Base-by-base conservation (phyloP, 2,329 filamentous ascomycete genomes). In the Zarea fungicola region DNA sequence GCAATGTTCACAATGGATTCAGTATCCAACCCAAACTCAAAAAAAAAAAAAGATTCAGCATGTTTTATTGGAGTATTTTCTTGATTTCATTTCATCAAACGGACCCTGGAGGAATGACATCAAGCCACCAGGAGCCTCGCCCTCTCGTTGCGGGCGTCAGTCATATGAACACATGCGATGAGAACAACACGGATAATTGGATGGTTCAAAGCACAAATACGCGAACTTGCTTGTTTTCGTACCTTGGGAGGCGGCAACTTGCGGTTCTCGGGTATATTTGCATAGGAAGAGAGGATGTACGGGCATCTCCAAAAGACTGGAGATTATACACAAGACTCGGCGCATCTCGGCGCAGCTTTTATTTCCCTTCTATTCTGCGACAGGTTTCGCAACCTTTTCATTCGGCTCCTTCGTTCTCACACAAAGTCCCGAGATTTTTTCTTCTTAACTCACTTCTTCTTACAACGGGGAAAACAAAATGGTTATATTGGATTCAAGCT, bases 141-240 rank as follows among this genome's bases (percentile, higher is more conserved):
- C n/a, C 19, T 32, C 28, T 9, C 9, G 21, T 11, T 14, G 29
- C 11, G 16, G 34, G 34, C 18, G 21, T 16, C n/a, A n/a, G n/a
- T n/a, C 32, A 28, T 36, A 18, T 39, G 13, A 28, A 13, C 13
- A 16, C 34, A 29, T 3, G 34, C 43, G 18, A 37, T 14, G 43
- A 23, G 43, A 21, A 37, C 43, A 44, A 25, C 22, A 22, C 21
- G 42, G 42, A 44, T 28, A 21, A 35, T 44, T 13, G 29, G 31
- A 44, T 16, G 42, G 29, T 26, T 44, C 21, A 35, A 32, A 11
- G 31, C 22, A 34, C n/a, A 18, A 18, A 23, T 9, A 22, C n/a
- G 42, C 42, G 42, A 19, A 44, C 31, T 35, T 9, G 11, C 29
- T 44, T 44, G 10, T 44, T 44, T 44, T 44, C 21, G 42, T 32